Conservation (phyloP, 208 protist species). For the Leishmania tropica region DNA sequence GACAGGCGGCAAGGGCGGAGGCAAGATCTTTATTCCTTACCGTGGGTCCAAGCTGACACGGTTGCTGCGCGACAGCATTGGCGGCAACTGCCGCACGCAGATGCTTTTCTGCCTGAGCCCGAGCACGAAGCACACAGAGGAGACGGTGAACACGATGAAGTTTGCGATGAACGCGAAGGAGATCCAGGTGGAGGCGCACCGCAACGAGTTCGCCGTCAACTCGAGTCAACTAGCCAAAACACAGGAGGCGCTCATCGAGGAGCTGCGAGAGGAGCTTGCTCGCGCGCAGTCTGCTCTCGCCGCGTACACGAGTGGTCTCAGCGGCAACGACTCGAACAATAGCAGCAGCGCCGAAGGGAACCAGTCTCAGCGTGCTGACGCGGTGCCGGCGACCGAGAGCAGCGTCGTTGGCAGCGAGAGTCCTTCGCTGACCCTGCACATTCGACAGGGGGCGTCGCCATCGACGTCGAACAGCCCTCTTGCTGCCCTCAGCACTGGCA, state of each 20-base stretch:
- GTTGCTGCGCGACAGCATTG: constrained; percentile 71
- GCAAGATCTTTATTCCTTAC: constrained; percentile 73
- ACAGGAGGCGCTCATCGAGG: constrained; percentile 74
- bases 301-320: constrained; percentile 3
- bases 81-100: constrained; percentile 83
- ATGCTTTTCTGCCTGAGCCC: constrained; percentile 86
- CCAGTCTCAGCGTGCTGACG: neutral
- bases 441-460: neutral
- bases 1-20: constrained; percentile 19
- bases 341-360: neutral
- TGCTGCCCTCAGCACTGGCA: neutral
- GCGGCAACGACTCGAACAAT: neutral
- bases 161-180: constrained; percentile 88
- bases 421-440: neutral
- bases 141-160: constrained; percentile 84
- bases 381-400: neutral
- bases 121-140: constrained; percentile 60
- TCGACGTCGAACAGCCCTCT: neutral
- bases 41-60: constrained; percentile 86
- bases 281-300: constrained; percentile 44
- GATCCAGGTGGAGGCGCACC: constrained; percentile 64
- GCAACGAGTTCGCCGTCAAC: constrained; percentile 72
- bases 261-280: constrained; percentile 69
- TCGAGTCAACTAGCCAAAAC: constrained; percentile 58
- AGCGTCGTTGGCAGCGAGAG: neutral